A percentile compares a stretch with the other conserved stretches of the same genome.
Evolutionary conservation across 2,329 filamentous ascomycete species (phyloP).

Genomic region (Didymella pomorum): DNA sequence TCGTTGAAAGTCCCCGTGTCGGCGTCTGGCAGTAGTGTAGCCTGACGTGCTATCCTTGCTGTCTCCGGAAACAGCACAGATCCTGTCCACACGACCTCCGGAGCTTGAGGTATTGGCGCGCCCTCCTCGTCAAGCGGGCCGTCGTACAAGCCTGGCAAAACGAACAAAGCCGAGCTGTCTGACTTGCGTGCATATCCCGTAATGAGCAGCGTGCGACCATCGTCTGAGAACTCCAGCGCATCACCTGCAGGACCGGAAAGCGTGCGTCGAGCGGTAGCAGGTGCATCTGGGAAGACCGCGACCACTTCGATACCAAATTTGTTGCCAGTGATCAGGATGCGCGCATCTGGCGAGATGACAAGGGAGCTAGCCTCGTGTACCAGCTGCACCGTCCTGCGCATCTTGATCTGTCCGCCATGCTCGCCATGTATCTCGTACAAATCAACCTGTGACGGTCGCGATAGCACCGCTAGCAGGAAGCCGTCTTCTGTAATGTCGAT

Average conservation of each 20-base stretch:
- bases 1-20: slow-evolving; percentile 51
- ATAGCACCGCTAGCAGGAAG: slow-evolving; percentile 77
- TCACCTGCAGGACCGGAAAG: slow-evolving; percentile 50
- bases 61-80: slow-evolving; percentile 54
- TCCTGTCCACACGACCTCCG: slow-evolving; percentile 50
- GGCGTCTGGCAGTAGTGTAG: slow-evolving; percentile 50
- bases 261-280: slow-evolving; percentile 45
- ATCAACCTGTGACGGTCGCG: slow-evolving; percentile 83
- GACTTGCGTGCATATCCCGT: slow-evolving; percentile 49
- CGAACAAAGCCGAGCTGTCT: slow-evolving; percentile 48
- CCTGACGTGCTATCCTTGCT: slow-evolving; percentile 49
- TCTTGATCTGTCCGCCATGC: slow-evolving; percentile 64
- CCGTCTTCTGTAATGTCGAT: slow-evolving; percentile 83
- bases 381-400: slow-evolving; percentile 75
- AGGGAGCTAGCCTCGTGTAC: slow-evolving; percentile 82
- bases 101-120: slow-evolving; percentile 48
- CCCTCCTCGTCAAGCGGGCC: slow-evolving; percentile 52
- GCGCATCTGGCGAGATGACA: slow-evolving; percentile 80
- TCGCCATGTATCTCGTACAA: slow-evolving; percentile 73
- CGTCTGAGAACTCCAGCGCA: slow-evolving; percentile 50
- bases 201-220: slow-evolving; percentile 51
- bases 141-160: slow-evolving; percentile 51
- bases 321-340: slow-evolving; percentile 84
- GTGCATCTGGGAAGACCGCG: slow-evolving; percentile 70
- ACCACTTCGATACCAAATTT: slow-evolving; percentile 89